A percentile compares a stretch with the other conserved stretches of the same genome.
Evolutionary conservation across 768 basidiomycete genomes (phyloP).

Genomic region (Tulasnella sp.): DNA sequence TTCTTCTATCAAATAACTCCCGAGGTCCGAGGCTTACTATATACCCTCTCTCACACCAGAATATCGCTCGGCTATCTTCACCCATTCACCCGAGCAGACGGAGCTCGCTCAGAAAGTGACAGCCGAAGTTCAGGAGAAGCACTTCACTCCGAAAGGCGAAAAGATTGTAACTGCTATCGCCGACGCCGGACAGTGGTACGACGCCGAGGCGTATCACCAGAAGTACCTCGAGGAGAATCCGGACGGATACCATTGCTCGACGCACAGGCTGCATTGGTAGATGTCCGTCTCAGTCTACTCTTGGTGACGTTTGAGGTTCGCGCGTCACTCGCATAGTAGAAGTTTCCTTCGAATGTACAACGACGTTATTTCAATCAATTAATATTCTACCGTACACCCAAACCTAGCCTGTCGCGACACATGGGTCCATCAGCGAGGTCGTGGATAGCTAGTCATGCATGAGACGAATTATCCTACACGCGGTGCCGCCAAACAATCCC

Average conservation of each 20-base stretch:
- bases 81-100: slow-evolving; percentile 58
- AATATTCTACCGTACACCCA: not conserved
- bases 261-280: slow-evolving; percentile 75
- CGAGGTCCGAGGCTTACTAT: not conserved
- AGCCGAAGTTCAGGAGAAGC: slow-evolving; percentile 68
- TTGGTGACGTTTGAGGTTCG: not conserved
- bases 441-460: not conserved
- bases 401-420: not conserved
- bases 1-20: not conserved
- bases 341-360: too few species aligned
- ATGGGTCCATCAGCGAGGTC: not conserved
- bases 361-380: not conserved
- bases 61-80: slow-evolving; percentile 91
- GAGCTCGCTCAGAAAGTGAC: slow-evolving; percentile 65
- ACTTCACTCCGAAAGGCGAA: slow-evolving; percentile 60
- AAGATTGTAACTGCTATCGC: slow-evolving; percentile 72
- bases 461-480: too few species aligned
- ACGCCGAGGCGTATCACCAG: slow-evolving; percentile 34
- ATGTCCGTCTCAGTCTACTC: too few species aligned
- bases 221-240: slow-evolving; percentile 78
- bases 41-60: slow-evolving; percentile 36
- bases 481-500: too few species aligned
- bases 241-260: slow-evolving; percentile 82
- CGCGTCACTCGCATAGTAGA: not conserved
- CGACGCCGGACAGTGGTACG: slow-evolving; percentile 62